These are phyloP conservation scores for Citrus hindsii DNA, from an alignment of 345 rosid genomes.

Conservation along the genomic window DNA sequence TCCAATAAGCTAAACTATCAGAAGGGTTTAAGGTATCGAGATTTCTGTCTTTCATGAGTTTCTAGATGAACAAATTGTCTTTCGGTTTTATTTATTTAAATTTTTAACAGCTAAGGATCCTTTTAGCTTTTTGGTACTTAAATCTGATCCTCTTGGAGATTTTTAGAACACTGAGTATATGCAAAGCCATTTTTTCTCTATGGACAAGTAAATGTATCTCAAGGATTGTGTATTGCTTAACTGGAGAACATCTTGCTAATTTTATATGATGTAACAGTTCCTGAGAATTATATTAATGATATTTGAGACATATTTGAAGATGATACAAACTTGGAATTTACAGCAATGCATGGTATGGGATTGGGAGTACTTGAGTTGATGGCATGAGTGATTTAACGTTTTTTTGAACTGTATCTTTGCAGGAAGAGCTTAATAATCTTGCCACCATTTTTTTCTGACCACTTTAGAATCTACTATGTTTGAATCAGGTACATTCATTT, in stretches of 20 bases:
- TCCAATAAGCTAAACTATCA: too few relatives aligned
- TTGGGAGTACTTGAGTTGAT: neutral
- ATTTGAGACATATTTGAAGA: neutral
- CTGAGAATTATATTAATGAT: neutral
- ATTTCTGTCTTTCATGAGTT: too few relatives aligned
- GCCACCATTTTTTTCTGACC: conserved; percentile 37
- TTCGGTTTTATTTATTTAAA: too few relatives aligned
- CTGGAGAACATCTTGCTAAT: neutral
- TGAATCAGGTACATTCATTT: conserved; percentile 48
- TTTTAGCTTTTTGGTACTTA: neutral
- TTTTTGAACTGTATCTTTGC: conserved; percentile 7
- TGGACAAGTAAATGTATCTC: neutral
- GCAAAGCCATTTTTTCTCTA: neutral
- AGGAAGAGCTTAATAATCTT: conserved; percentile 63
- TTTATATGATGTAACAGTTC: neutral
- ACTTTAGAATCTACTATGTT: conserved; percentile 53
- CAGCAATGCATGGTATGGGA: neutral
- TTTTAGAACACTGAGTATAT: neutral
- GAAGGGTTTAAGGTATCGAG: too few relatives aligned
- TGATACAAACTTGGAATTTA: neutral
- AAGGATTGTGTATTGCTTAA: neutral
- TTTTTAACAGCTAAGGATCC: neutral
- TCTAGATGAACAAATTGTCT: too few relatives aligned
- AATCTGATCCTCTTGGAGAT: neutral
- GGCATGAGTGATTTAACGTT: neutral